Base-by-base conservation (phyloP, 257 asterid genomes). In the Ehretia macrophylla region DNA sequence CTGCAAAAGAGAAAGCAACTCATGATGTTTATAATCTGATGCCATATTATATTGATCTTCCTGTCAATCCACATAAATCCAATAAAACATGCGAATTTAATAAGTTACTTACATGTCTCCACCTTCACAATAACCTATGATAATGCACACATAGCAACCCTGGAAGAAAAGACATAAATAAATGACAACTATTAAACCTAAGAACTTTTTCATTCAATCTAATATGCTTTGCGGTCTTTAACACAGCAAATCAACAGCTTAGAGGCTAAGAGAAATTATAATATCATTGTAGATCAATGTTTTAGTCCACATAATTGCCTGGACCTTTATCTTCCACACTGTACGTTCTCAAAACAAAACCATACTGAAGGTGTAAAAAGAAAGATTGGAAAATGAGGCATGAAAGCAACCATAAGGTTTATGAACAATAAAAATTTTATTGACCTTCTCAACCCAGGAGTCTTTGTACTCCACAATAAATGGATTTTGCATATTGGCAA, bases 371-470 rank as follows among this genome's bases (percentile, higher is more conserved):
- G 6, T 27, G 35, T n/a, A 27, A 27, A 27, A 3, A 27, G 35
- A 27, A 27, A 27, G 35, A 27, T 27, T 27, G 6, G 6, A 27
- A 27, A 27, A 27, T n/a, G 6, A 27, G 6, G 35, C 35, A 27
- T 27, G 3, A 27, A 27, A 1, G 35, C 3, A 42, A 42, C 47
- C 11, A 42, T 42, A 11, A 11, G 11, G 11, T 11, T 38, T 10
- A 3, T 10, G 45, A 58, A 18, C n/a, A 52, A 56, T 35, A 23
- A 27, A 46, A 13, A 62, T 8, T 10, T 22, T 60, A 16, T 56
- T 63, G 66, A 84, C 97, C 97, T 90, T 90, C 79, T 90, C 97
- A 72, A 90, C 97, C 97, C 97, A 90, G 57, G 97, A 83, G 75
- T 90, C 97, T 74, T 87, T 90, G 77, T 86, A 90, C 80, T 90